Evolutionary conservation across 176 grass and related monocot genomes (phyloP), one percentile per base, ranked within the genome.

Genomic region (Bonia amplexicaulis): DNA sequence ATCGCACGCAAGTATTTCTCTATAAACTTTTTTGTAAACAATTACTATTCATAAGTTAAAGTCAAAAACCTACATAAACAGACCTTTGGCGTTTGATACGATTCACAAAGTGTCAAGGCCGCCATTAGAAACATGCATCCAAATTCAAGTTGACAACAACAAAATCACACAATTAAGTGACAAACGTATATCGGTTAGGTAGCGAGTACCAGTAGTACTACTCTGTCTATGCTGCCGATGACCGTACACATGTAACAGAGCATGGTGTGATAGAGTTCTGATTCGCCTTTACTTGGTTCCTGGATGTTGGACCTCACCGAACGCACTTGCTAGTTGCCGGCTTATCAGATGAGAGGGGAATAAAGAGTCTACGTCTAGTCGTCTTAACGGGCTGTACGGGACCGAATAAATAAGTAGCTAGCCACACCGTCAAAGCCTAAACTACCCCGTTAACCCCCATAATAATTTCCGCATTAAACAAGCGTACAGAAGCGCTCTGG

Each of bases 381-480:
- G 7, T 47, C 45, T 39, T 31, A 51, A 29, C 9, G 70, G 23
- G 23, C 29, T 51, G 13, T 8, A 29, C 23, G 9, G 29, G 31
- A 12, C 5, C 11, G 16, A 70, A 78, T 9, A 6, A 41, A 55
- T 68, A 23, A 33, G 48, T 8, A 52, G 4, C 15, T 5, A 65
- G 23, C 48, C 11, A 15, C 26, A 64, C 61, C 52, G 85, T 87
- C 84, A 90, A 84, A 80, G 73, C 60, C 61, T 72, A 83, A 80
- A 79, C 67, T 65, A 66, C 20, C 17, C 7, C 26, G 22, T 3
- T 80, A 65, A 66, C 29, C 2, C 19, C 22, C 16, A 22, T 27
- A 62, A 35, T 8, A 77, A 60, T 58, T 67, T 22, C 37, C 22
- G 22, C 0, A 81, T 20, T 47, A 74, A 77, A 15, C 25, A 52